These are phyloP conservation scores for Fusarium illudens DNA, from an alignment of 2,329 filamentous ascomycete species.

Conservation along the genomic window DNA sequence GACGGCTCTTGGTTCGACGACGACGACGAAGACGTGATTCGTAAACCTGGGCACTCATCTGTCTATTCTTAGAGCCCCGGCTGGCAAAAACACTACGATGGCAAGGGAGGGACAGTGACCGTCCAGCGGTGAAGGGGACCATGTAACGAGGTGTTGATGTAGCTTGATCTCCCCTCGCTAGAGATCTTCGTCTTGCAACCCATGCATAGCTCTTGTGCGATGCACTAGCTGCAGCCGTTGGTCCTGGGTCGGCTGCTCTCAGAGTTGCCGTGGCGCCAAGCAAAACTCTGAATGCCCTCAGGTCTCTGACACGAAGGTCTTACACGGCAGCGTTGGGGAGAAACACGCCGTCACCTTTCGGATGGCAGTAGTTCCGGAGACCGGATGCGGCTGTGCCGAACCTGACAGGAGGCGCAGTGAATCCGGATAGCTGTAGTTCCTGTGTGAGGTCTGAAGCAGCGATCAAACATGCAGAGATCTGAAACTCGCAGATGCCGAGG, in stretches of 20 bases:
- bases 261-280: slow-evolving; percentile 12
- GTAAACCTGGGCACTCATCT: slow-evolving; percentile 6
- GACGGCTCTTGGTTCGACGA: slow-evolving; percentile 15
- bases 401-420: slow-evolving; percentile 31
- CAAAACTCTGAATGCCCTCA: slow-evolving; percentile 22
- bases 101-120: slow-evolving; percentile 18
- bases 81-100: slow-evolving; percentile 18
- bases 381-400: slow-evolving; percentile 21
- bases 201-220: slow-evolving; percentile 5
- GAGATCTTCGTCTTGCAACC: slow-evolving; percentile 21
- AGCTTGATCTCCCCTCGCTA: slow-evolving; percentile 30
- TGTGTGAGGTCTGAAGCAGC: slow-evolving; percentile 39
- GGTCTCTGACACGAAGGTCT: slow-evolving; percentile 28
- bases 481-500: slow-evolving; percentile 34
- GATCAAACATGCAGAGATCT: slow-evolving; percentile 35
- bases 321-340: slow-evolving; percentile 19
- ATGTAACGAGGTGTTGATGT: slow-evolving; percentile 22
- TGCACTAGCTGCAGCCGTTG: slow-evolving; percentile 16
- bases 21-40: slow-evolving; percentile 3
- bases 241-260: slow-evolving; percentile 3
- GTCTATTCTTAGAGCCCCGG: slow-evolving; percentile 28
- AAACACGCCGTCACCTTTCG: slow-evolving; percentile 23
- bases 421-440: slow-evolving; percentile 34
- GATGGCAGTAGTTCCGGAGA: slow-evolving; percentile 23
- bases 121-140: slow-evolving; percentile 26